Percentiles rank a stretch among this genome's conserved stretches.
These are phyloP conservation scores for Talaromyces nanjingensis DNA, from an alignment of 495 filamentous ascomycete genomes.

Conservation along the genomic window DNA sequence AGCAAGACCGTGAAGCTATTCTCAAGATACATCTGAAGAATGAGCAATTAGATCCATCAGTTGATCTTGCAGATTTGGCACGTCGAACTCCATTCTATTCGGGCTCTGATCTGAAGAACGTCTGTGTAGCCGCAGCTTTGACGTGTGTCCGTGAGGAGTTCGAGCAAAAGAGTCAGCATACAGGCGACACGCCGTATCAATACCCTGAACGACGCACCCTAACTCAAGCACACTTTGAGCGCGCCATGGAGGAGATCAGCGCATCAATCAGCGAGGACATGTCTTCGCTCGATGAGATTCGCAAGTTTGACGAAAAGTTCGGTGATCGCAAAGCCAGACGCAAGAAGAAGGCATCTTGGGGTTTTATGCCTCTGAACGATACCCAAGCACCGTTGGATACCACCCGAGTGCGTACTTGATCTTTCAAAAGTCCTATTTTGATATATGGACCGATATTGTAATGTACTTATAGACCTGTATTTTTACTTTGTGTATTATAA, in stretches of 20 bases:
- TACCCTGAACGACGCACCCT: conserved; percentile 65
- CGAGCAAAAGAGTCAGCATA: conserved; percentile 49
- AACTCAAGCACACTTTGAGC: conserved; percentile 65
- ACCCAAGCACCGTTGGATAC: conserved; percentile 23
- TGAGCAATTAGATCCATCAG: conserved; percentile 60
- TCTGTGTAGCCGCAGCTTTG: conserved; percentile 84
- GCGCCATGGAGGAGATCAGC: conserved; percentile 80
- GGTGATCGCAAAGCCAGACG: conserved; percentile 75
- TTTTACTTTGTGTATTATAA: conserved; percentile 2
- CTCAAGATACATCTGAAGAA: conserved; percentile 77
- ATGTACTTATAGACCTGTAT: not conserved
- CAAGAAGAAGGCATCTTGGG: conserved; percentile 48
- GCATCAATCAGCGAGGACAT: conserved; percentile 95
- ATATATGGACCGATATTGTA: not conserved
- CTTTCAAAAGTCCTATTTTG: not conserved
- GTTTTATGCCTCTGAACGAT: conserved; percentile 26
- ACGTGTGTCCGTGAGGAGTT: conserved; percentile 82
- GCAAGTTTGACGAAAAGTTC: conserved; percentile 95
- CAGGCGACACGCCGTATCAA: conserved; percentile 40
- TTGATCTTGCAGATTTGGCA: conserved; percentile 65
- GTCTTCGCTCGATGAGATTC: conserved; percentile 73
- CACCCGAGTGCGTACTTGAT: conserved; percentile 35
- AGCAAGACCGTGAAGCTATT: conserved; percentile 71
- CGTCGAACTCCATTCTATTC: conserved; percentile 84
- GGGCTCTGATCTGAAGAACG: conserved; percentile 92